These are phyloP conservation scores for Penicillium sp. DNA, from an alignment of 2,329 filamentous ascomycete genomes.

Conservation along the genomic window DNA sequence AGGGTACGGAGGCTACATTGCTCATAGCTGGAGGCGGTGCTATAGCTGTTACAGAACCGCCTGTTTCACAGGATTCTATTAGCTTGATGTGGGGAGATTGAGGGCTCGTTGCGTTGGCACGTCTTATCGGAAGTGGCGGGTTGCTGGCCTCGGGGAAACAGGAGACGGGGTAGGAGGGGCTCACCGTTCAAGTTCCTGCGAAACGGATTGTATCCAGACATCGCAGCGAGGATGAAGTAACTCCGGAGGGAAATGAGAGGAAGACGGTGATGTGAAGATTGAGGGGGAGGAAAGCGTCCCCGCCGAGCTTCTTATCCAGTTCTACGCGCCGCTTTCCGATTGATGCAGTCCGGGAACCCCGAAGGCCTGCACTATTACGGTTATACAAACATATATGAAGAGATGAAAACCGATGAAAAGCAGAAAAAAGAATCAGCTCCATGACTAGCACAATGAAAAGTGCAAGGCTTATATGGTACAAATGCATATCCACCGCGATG, in stretches of 20 bases:
- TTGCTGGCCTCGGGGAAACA: background rate
- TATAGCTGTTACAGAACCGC: conserved; percentile 11
- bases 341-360: conserved; percentile 19
- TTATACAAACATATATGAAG: too few species aligned
- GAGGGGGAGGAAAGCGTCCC: conserved; percentile 16
- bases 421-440: background rate
- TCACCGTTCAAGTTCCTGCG: conserved; percentile 40
- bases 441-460: background rate
- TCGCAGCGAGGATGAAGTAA: conserved; percentile 29
- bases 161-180: conserved; percentile 8
- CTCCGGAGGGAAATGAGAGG: conserved; percentile 5
- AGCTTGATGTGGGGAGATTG: conserved; percentile 3
- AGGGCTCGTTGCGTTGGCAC: background rate
- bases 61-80: conserved; percentile 8
- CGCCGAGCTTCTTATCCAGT: conserved; percentile 21
- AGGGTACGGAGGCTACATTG: conserved; percentile 5
- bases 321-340: conserved; percentile 23
- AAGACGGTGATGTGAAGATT: conserved; percentile 16
- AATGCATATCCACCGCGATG: conserved; percentile 1
- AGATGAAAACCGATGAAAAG: background rate
- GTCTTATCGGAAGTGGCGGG: conserved; percentile 23
- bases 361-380: conserved; percentile 9
- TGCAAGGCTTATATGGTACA: conserved; percentile 6
- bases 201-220: conserved; percentile 51
- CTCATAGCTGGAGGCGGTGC: conserved; percentile 1